Conservation (phyloP, 73 alveolate genomes). For the Paramecium sexaurelia region DNA sequence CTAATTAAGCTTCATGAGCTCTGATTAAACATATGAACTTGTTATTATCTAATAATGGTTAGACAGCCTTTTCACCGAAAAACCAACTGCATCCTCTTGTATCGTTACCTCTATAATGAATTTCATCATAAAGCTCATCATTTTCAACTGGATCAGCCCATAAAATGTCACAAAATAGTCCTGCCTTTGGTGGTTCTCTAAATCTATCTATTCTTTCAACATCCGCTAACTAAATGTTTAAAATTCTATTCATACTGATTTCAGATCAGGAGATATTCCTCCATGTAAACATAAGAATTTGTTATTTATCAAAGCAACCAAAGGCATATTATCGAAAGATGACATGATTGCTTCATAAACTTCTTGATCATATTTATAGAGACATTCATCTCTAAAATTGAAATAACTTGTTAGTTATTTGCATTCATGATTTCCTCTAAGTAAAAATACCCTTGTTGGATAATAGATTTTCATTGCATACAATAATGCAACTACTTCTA, state of each 20-base stretch:
- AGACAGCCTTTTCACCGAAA: conserved; percentile 77
- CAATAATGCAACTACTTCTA: conserved; percentile 77
- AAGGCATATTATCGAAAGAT: conserved; percentile 81
- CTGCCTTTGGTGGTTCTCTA: conserved; percentile 86
- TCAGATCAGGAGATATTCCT: conserved; percentile 88
- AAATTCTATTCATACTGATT: conserved; percentile 55
- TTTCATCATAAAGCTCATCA: conserved; percentile 72
- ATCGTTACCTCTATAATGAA: conserved; percentile 73
- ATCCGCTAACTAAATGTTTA: conserved; percentile 69
- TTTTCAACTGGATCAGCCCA: conserved; percentile 93
- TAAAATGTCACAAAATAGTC: conserved; percentile 85
- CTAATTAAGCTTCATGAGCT: conserved; percentile 96
- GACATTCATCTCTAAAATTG: conserved; percentile 82
- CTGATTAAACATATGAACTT: conserved; percentile 79
- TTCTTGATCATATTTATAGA: conserved; percentile 81
- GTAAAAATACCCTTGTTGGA: conserved; percentile 80
- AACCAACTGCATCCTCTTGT: conserved; percentile 80
- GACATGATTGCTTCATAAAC: conserved; percentile 85
- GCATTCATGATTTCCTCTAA: conserved; percentile 93
- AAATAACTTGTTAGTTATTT: conserved; percentile 85
- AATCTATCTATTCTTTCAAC: conserved; percentile 78
- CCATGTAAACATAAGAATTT: conserved; percentile 89
- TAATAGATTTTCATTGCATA: conserved; percentile 77
- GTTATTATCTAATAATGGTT: conserved; percentile 69
- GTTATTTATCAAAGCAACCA: conserved; percentile 81